Evolutionary conservation across 768 basidiomycete species (phyloP).

Genomic region (Lactarius sp.): DNA sequence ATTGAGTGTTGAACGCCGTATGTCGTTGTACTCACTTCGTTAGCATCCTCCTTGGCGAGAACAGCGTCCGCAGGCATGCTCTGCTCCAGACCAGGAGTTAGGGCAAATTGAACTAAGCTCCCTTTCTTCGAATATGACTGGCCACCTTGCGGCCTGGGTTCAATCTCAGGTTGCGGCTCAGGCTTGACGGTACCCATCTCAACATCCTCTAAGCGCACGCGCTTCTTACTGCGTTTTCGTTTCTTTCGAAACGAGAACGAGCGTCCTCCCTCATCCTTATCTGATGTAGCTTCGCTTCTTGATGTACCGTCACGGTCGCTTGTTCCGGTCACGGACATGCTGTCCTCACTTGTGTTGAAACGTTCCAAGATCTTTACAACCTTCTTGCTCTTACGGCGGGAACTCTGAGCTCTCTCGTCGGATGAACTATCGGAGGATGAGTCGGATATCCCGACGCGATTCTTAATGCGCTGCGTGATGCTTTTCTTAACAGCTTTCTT

Average conservation of each 20-base stretch:
- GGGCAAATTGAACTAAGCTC: conserved; percentile 31
- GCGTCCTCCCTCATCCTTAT: conserved; percentile 23
- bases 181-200: conserved; percentile 32
- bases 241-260: conserved; percentile 27
- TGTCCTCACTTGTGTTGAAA: conserved; percentile 8
- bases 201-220: conserved; percentile 25
- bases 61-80: conserved; percentile 88
- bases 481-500: conserved; percentile 81
- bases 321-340: conserved; percentile 6
- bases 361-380: conserved; percentile 12
- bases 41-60: conserved; percentile 64
- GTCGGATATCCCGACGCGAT: conserved; percentile 59
- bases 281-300: conserved; percentile 21
- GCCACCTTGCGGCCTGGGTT: conserved; percentile 16
- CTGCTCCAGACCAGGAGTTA: conserved; percentile 50
- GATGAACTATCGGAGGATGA: conserved; percentile 41
- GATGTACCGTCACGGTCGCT: conserved; percentile 30
- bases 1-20: not conserved
- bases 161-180: conserved; percentile 29
- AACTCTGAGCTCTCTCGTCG: conserved; percentile 34
- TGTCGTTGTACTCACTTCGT: conserved; percentile 48
- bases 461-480: conserved; percentile 70
- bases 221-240: conserved; percentile 26
- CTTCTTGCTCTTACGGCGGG: conserved; percentile 21
- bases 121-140: conserved; percentile 25